These are phyloP conservation scores for Lachancea dasiensis DNA, from an alignment of 805 yeast species.

Conservation along the genomic window DNA sequence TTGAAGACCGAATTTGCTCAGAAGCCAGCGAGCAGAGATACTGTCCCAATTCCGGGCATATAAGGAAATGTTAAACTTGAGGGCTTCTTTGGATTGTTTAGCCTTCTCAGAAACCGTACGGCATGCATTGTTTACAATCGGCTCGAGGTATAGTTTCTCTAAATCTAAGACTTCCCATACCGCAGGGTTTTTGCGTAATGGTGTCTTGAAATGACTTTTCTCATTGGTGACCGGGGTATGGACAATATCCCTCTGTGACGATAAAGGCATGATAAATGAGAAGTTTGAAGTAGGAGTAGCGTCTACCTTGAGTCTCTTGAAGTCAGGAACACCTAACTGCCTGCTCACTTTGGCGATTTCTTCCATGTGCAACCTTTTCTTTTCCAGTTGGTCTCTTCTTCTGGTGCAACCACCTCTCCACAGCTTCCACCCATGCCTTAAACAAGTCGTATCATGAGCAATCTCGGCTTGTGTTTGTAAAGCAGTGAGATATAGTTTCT, in stretches of 20 bases:
- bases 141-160: conserved; percentile 28
- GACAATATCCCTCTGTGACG: conserved; percentile 18
- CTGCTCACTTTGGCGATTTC: conserved; percentile 36
- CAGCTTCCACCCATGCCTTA: conserved; percentile 27
- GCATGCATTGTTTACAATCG: conserved; percentile 10
- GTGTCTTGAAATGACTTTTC: conserved; percentile 25
- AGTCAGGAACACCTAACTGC: conserved; percentile 30
- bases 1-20: conserved; percentile 30
- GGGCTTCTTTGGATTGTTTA: not conserved
- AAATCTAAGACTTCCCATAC: conserved; percentile 47
- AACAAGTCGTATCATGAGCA: conserved; percentile 32
- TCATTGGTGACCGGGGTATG: conserved; percentile 26
- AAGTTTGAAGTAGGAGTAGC: conserved; percentile 15
- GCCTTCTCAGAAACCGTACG: not conserved
- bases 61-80: conserved; percentile 17
- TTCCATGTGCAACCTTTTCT: conserved; percentile 37
- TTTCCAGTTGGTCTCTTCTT: conserved; percentile 21
- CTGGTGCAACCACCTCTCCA: conserved; percentile 31
- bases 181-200: conserved; percentile 34
- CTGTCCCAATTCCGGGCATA: conserved; percentile 26
- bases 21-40: conserved; percentile 30
- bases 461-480: conserved; percentile 43
- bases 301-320: conserved; percentile 21
- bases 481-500: conserved; percentile 41
- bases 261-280: conserved; percentile 19